A percentile compares a stretch with the other conserved stretches of the same genome.
phyloP scores from a whole-genome alignment of 1,284 basidiomycete genomes.

The Irpex lacteus region DNA sequence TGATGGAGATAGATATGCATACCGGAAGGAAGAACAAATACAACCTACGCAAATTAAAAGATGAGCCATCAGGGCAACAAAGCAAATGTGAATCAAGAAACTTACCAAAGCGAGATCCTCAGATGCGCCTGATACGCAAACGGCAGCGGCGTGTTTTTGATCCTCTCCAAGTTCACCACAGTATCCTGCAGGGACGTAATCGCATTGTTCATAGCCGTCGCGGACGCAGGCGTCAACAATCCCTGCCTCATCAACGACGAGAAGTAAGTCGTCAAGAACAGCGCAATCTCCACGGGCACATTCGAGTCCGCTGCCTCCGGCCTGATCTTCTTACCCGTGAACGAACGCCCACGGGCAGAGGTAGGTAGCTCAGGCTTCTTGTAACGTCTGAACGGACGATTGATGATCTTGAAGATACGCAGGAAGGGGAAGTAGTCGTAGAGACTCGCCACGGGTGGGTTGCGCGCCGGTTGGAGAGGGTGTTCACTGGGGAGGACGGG shows the following conservation, averaged over 20 bases:
- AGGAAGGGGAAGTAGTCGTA: conserved; percentile 59
- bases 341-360: conserved; percentile 23
- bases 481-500: conserved; percentile 46
- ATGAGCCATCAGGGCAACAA: not conserved
- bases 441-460: conserved; percentile 45
- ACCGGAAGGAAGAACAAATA: conserved; percentile 68
- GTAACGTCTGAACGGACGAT: conserved; percentile 29
- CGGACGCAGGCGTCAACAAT: conserved; percentile 48
- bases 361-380: conserved; percentile 20
- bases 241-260: conserved; percentile 44
- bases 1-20: conserved; percentile 19
- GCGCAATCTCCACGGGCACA: conserved; percentile 60
- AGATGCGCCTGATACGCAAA: conserved; percentile 71
- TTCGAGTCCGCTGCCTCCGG: conserved; percentile 53
- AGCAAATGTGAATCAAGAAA: conserved; percentile 10
- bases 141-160: conserved; percentile 60
- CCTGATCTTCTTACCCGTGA: conserved; percentile 39
- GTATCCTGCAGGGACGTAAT: conserved; percentile 54
- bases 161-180: conserved; percentile 56
- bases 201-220: conserved; percentile 45
- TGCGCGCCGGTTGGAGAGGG: conserved; percentile 50
- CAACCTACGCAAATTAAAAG: conserved; percentile 36
- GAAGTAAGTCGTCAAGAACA: conserved; percentile 55
- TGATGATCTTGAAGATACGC: conserved; percentile 48
- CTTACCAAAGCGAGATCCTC: conserved; percentile 60